Evolutionary conservation across 139 green algal genomes (phyloP).

Genomic region (Yamagishiella unicocca): DNA sequence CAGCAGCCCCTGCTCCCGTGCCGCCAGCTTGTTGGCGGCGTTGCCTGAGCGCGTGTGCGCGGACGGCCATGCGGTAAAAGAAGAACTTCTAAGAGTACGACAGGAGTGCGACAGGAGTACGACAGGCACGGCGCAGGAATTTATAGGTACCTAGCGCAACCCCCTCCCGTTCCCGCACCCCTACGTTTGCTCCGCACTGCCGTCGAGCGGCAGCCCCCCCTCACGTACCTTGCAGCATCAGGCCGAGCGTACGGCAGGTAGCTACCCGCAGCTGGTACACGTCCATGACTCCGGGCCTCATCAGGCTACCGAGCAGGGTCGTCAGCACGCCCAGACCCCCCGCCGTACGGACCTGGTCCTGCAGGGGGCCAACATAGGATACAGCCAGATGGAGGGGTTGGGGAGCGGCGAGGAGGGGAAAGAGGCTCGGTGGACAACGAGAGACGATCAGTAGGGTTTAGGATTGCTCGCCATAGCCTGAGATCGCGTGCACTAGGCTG

Average conservation of each 20-base stretch:
- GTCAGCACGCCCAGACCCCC: slow-evolving; percentile 56
- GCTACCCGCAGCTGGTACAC: slow-evolving; percentile 58
- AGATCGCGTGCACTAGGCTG: too few relatives aligned
- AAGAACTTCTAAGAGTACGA: neutral
- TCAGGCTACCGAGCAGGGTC: slow-evolving; percentile 30
- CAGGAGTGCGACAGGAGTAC: too few relatives aligned
- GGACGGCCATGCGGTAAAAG: too few relatives aligned
- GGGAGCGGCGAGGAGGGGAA: neutral
- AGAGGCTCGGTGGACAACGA: neutral
- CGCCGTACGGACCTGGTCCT: slow-evolving; percentile 57
- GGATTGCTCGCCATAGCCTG: too few relatives aligned
- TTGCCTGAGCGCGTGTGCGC: too few relatives aligned
- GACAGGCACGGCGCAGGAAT: too few relatives aligned
- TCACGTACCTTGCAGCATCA: slow-evolving; percentile 42
- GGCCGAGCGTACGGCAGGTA: slow-evolving; percentile 46
- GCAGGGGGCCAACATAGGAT: neutral
- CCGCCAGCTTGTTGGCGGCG: slow-evolving; percentile 57
- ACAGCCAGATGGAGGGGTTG: neutral
- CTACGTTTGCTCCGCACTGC: too few relatives aligned
- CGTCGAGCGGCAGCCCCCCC: too few relatives aligned
- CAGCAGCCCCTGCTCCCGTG: slow-evolving; percentile 58
- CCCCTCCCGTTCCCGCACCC: too few relatives aligned
- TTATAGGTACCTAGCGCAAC: too few relatives aligned
- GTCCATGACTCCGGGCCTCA: slow-evolving; percentile 44
- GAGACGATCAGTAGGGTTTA: too few relatives aligned